These are phyloP conservation scores for Penicillium samsonianum DNA, from an alignment of 495 filamentous ascomycete genomes.

Conservation along the genomic window DNA sequence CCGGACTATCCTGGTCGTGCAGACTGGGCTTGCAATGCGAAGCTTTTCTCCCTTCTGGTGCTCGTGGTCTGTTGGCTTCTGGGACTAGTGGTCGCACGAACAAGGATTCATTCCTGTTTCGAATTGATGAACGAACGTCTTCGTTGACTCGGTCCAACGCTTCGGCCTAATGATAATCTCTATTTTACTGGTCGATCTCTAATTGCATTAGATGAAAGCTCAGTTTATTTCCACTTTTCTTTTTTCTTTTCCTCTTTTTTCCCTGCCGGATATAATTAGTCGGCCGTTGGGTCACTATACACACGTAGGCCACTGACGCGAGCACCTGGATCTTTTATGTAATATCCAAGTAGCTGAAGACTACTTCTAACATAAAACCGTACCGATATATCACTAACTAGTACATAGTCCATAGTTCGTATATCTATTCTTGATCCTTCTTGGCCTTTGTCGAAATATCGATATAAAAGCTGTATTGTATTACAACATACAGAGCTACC, in stretches of 20 bases:
- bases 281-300: background rate
- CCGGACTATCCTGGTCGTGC: background rate
- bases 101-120: conserved; percentile 13
- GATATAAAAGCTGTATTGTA: no score
- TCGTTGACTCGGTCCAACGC: background rate
- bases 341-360: background rate
- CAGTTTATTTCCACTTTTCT: background rate
- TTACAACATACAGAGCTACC: background rate
- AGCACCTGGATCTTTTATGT: background rate
- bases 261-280: background rate
- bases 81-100: background rate
- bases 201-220: conserved; percentile 1
- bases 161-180: conserved; percentile 7
- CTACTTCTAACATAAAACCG: background rate
- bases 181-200: background rate
- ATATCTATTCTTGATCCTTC: background rate
- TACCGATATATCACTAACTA: background rate
- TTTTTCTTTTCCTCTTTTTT: background rate
- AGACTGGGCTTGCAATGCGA: background rate
- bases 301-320: background rate
- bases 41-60: background rate
- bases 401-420: no score
- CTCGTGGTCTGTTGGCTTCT: background rate
- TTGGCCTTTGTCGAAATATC: no score
- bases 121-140: background rate